A percentile compares a stretch with the other conserved stretches of the same genome.
Evolutionary conservation across 2,329 filamentous ascomycete species (phyloP).

Genomic region (Lecanicillium sp.): DNA sequence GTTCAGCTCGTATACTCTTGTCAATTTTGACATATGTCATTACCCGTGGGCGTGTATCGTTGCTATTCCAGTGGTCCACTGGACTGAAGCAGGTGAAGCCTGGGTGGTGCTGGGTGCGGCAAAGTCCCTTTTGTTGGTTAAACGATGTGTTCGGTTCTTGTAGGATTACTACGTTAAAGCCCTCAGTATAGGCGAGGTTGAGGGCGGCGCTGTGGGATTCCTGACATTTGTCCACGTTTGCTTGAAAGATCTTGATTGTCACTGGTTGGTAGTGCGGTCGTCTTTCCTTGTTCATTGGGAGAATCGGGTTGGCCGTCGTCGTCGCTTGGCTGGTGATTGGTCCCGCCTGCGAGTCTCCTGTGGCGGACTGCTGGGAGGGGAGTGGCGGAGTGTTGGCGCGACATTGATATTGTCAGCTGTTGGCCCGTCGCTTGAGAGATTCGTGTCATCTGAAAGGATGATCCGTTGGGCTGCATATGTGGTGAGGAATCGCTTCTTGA

Average conservation of each 20-base stretch:
- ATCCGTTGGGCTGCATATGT: not conserved
- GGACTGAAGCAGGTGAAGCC: too few relatives aligned
- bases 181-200: slow-evolving; percentile 2
- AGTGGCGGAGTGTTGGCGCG: not conserved
- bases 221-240: not conserved
- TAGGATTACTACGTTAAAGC: slow-evolving; percentile 2
- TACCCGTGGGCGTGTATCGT: not conserved
- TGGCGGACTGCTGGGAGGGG: not conserved
- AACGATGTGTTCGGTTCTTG: slow-evolving; percentile 3
- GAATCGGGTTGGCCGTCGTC: not conserved
- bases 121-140: too few relatives aligned
- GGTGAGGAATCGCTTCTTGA: not conserved
- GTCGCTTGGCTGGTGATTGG: not conserved
- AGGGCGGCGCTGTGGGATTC: slow-evolving; percentile 1
- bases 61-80: too few relatives aligned
- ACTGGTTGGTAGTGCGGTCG: not conserved
- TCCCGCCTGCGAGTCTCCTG: not conserved
- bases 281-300: not conserved
- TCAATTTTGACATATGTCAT: slow-evolving; percentile 3
- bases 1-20: not conserved
- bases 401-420: not conserved
- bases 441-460: not conserved
- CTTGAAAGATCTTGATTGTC: slow-evolving; percentile 4
- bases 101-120: too few relatives aligned
- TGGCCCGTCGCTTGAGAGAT: not conserved